Evolutionary conservation across 352 stramenopile genomes (phyloP).

Genomic region (Pythium phragmiticola): DNA sequence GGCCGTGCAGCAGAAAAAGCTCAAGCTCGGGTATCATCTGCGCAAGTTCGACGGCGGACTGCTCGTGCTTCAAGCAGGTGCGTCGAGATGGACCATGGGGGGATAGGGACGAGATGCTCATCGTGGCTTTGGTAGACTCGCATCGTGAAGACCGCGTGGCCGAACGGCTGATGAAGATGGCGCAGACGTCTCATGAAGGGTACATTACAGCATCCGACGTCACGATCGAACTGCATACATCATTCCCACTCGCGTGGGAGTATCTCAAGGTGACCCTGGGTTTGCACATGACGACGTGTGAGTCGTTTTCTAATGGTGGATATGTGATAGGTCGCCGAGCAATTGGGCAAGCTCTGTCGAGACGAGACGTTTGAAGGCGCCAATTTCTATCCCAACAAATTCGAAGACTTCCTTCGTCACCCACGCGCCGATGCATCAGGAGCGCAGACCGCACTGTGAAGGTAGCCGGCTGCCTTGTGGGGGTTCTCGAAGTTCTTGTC

Average conservation of each 20-base stretch:
- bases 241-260: constrained; percentile 93
- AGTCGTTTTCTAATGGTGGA: background rate
- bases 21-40: constrained; percentile 91
- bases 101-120: background rate
- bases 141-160: constrained; percentile 86
- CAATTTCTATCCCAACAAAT: constrained; percentile 92
- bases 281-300: background rate
- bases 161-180: constrained; percentile 71
- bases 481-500: background rate
- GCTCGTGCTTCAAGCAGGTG: constrained; percentile 90
- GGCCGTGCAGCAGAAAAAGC: constrained; percentile 74
- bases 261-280: constrained; percentile 83
- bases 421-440: constrained; percentile 12
- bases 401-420: constrained; percentile 27
- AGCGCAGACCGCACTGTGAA: constrained; percentile 4
- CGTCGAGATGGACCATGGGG: background rate
- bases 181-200: constrained; percentile 61
- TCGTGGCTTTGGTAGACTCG: constrained; percentile 42
- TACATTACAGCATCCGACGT: constrained; percentile 91
- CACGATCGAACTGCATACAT: constrained; percentile 91
- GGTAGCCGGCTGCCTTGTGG: background rate
- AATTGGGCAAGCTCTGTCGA: constrained; percentile 91
- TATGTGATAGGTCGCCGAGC: constrained; percentile 82
- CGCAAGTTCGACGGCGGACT: constrained; percentile 93
- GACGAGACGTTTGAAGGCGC: constrained; percentile 95